A percentile compares a stretch with the other conserved stretches of the same genome.
Conservation (phyloP, 768 basidiomycete genomes). For the Pisolithus orientalis region DNA sequence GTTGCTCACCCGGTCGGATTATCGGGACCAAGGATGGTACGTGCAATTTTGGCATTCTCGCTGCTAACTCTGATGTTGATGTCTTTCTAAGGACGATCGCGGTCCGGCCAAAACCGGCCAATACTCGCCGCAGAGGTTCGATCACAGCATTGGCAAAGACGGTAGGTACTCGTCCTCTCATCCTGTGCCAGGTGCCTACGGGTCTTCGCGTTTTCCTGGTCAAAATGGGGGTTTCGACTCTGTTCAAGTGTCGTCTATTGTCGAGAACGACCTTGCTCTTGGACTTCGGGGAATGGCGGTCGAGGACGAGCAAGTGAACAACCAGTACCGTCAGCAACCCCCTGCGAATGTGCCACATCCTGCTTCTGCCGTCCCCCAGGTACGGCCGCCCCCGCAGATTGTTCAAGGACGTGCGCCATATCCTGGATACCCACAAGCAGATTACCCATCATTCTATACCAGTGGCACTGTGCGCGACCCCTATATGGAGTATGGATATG, state of each 20-base stretch:
- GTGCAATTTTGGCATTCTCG: conserved; percentile 7
- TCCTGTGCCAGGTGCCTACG: conserved; percentile 18
- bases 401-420: conserved; percentile 44
- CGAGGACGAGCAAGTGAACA: conserved; percentile 43
- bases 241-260: conserved; percentile 32
- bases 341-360: conserved; percentile 23
- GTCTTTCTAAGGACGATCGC: conserved; percentile 39
- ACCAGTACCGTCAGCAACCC: conserved; percentile 35
- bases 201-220: conserved; percentile 23
- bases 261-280: conserved; percentile 49
- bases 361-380: conserved; percentile 28
- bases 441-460: conserved; percentile 56
- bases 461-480: conserved; percentile 43
- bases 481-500: conserved; percentile 52
- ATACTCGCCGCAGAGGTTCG: conserved; percentile 51
- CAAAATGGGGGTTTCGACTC: conserved; percentile 33
- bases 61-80: conserved; percentile 14
- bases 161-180: conserved; percentile 45
- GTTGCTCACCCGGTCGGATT: conserved; percentile 32
- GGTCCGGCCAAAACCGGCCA: conserved; percentile 41
- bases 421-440: conserved; percentile 44
- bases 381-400: conserved; percentile 36
- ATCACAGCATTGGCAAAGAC: conserved; percentile 39
- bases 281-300: conserved; percentile 58
- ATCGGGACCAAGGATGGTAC: conserved; percentile 36